Evolutionary conservation across 495 filamentous ascomycete genomes (phyloP), one percentile per base, ranked within the genome.

Genomic region (Talaromyces proteolyticus): DNA sequence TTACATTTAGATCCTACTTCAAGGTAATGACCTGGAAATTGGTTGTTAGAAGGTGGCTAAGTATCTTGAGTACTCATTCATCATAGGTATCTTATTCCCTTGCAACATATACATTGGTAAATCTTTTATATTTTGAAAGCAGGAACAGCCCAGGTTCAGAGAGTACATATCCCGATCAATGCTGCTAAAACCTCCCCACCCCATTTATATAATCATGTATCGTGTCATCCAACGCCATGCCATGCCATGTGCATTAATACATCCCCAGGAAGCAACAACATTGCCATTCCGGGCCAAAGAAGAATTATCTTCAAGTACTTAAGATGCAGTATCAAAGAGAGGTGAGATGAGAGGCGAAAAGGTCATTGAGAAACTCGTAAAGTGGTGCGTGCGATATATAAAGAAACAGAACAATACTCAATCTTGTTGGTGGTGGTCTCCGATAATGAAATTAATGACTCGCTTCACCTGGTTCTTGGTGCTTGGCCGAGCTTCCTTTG

Each of bases 401-500:
- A 46, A 18, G 12, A 12, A 16, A 24, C 22, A 25, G 16, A 19
- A 34, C 21, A 24, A 12, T 39, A 37, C 11, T 8, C 44, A 11
- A 11, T 6, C 14, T 18, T 19, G 29, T 39, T 6, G 3, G 18
- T 4, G n/a, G n/a, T n/a, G n/a, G n/a, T n/a, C n/a, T n/a, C n/a
- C n/a, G n/a, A n/a, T n/a, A n/a, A n/a, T n/a, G n/a, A 47, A 17
- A 41, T 41, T 22, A 49, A 41, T 49, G 47, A 8, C 19, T 41
- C 20, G 47, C 5, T 21, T 40, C 29, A 24, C 4, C 36, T 39
- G 51, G 41, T 16, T 72, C 74, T 59, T 82, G 77, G 59, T 84
- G 80, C 41, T 91, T 91, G 5, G 92, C 92, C 7, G 86, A 88
- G 50, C 82, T 91, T 16, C 92, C 91, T 71, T 96, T 95, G 19